A percentile compares a stretch with the other conserved stretches of the same genome.
phyloP scores from a whole-genome alignment of 106 monocot species.

The Allium sativum region DNA sequence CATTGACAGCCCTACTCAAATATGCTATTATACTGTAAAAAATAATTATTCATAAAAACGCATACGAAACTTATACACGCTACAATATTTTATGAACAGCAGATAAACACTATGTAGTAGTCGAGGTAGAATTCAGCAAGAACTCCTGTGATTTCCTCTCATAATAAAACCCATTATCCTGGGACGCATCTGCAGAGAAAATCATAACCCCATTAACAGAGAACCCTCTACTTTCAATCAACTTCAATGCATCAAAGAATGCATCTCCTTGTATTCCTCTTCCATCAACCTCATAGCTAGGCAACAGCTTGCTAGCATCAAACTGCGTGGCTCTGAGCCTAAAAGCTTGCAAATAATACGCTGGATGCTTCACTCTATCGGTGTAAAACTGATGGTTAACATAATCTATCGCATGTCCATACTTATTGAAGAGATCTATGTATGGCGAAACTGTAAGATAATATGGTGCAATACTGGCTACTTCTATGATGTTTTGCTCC shows the following conservation, averaged over 20 bases:
- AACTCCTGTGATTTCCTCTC: slow-evolving; percentile 31
- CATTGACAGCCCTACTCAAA: no score
- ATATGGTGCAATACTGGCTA: slow-evolving; percentile 28
- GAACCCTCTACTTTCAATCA: slow-evolving; percentile 18
- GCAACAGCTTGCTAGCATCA: slow-evolving; percentile 20
- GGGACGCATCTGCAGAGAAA: slow-evolving; percentile 25
- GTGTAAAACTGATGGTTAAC: slow-evolving; percentile 37
- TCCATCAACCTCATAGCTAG: slow-evolving; percentile 27
- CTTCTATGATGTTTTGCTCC: slow-evolving; percentile 7
- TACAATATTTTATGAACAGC: no score
- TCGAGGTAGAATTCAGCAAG: slow-evolving; percentile 12
- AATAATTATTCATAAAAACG: no score
- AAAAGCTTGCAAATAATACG: slow-evolving; percentile 14
- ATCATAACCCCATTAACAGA: slow-evolving; percentile 21
- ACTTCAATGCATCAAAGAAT: slow-evolving; percentile 16
- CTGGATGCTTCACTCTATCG: slow-evolving; percentile 6
- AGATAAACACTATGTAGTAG: background rate
- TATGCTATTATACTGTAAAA: no score
- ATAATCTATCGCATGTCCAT: slow-evolving; percentile 19
- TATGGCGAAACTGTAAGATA: slow-evolving; percentile 11
- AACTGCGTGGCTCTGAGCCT: slow-evolving; percentile 16
- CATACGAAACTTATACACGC: no score
- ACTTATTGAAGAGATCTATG: slow-evolving; percentile 4
- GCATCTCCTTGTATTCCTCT: slow-evolving; percentile 25
- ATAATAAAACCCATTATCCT: slow-evolving; percentile 12